Evolutionary conservation across 768 basidiomycete genomes (phyloP).

Genomic region (Amyloporia xantha): DNA sequence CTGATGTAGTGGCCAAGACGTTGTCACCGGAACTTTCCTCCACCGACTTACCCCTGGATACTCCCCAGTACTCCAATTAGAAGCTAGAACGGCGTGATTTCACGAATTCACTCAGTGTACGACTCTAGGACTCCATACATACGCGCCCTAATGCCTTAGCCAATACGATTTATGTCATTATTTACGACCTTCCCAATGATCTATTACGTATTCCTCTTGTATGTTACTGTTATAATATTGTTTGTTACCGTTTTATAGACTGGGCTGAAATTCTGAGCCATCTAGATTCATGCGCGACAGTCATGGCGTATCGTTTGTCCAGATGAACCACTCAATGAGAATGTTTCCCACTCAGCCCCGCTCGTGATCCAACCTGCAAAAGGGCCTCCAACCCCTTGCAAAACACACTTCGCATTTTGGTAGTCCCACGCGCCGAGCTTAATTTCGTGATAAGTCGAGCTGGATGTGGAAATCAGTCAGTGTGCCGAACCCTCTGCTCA

Average conservation of each 20-base stretch:
- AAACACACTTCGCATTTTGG: constrained; percentile 41
- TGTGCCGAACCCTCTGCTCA: no score
- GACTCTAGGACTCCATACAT: background rate
- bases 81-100: no score
- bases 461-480: constrained; percentile 1
- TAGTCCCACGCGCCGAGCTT: constrained; percentile 42
- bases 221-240: no score
- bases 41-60: constrained; percentile 14
- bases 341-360: no score
- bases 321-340: no score
- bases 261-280: no score
- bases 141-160: background rate
- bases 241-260: no score
- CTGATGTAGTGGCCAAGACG: constrained; percentile 21
- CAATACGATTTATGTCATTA: background rate
- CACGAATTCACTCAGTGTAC: background rate
- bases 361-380: constrained; percentile 62
- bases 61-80: background rate
- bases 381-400: constrained; percentile 38
- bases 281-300: no score
- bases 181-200: constrained; percentile 49
- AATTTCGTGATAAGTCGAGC: constrained; percentile 32
- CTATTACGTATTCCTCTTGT: no score
- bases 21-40: constrained; percentile 18
- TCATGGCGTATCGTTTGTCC: no score